phyloP scores from a whole-genome alignment of 768 basidiomycete genomes.

The Clathrus columnatus region DNA sequence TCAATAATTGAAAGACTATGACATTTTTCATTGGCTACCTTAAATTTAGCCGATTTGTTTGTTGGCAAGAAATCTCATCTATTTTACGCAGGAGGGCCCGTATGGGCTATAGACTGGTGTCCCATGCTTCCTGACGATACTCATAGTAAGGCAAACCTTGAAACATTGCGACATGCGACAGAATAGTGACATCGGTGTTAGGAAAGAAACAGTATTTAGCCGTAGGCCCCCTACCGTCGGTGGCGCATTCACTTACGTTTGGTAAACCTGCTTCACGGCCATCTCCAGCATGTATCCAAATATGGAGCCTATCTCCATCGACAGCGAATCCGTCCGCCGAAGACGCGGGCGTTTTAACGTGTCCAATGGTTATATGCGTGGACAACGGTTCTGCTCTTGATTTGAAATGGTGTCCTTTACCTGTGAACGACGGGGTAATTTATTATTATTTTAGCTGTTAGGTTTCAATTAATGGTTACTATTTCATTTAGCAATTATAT shows the following conservation, averaged over 20 bases:
- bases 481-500: neutral
- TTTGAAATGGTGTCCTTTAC: conserved; percentile 89
- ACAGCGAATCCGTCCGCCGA: conserved; percentile 6
- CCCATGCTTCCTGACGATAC: conserved; percentile 60
- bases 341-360: conserved; percentile 46
- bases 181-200: conserved; percentile 32
- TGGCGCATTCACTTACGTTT: conserved; percentile 53
- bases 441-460: neutral
- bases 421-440: conserved; percentile 57
- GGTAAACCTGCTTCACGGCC: conserved; percentile 52
- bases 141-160: conserved; percentile 31
- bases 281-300: conserved; percentile 65
- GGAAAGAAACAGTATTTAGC: conserved; percentile 73
- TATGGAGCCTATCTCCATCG: conserved; percentile 54
- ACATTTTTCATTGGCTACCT: neutral
- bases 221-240: conserved; percentile 63
- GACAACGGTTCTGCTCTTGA: conserved; percentile 75
- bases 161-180: neutral
- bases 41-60: conserved; percentile 47
- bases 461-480: neutral
- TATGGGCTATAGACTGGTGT: conserved; percentile 94
- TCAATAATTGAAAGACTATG: conserved; percentile 1
- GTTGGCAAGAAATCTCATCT: conserved; percentile 54
- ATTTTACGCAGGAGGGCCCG: conserved; percentile 81
- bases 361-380: conserved; percentile 80